These are phyloP conservation scores for Saccharum spontaneum DNA, from an alignment of 176 grass and related monocot genomes.

Conservation along the genomic window DNA sequence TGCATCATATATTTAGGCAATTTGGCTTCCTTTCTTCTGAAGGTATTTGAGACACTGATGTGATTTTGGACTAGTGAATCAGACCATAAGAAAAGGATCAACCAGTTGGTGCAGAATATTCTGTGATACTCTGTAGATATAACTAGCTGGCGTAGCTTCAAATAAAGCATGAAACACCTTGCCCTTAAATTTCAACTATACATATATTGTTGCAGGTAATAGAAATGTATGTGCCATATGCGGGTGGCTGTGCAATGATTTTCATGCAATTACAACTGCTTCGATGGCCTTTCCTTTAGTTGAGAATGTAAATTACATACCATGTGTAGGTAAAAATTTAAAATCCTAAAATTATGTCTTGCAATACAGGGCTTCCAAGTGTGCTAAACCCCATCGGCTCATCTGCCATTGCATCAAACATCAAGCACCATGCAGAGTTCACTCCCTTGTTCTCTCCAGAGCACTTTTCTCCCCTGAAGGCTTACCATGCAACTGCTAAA, in stretches of 20 bases:
- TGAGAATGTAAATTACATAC: neutral
- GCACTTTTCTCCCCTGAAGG: conserved; percentile 67
- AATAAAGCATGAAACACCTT: neutral
- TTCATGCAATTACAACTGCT: neutral
- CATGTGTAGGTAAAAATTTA: neutral
- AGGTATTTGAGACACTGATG: neutral
- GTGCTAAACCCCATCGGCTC: conserved; percentile 49
- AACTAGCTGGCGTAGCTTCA: neutral
- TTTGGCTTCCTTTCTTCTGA: neutral
- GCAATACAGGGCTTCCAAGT: conserved; percentile 56
- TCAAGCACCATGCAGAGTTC: conserved; percentile 93
- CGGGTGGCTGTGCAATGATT: neutral
- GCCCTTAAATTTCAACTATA: neutral
- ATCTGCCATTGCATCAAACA: conserved; percentile 76
- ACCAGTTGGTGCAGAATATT: neutral
- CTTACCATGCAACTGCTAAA: conserved; percentile 87
- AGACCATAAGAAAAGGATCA: neutral
- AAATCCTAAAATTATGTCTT: conserved; percentile 29
- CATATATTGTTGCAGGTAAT: conserved; percentile 3
- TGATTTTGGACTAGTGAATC: neutral
- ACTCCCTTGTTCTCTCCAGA: conserved; percentile 83
- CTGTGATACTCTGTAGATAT: neutral
- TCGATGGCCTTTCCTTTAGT: neutral
- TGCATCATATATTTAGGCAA: neutral
- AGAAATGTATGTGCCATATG: neutral